Conservation (phyloP, 2,329 filamentous ascomycete genomes). For the Emergomyces pasteurianus region DNA sequence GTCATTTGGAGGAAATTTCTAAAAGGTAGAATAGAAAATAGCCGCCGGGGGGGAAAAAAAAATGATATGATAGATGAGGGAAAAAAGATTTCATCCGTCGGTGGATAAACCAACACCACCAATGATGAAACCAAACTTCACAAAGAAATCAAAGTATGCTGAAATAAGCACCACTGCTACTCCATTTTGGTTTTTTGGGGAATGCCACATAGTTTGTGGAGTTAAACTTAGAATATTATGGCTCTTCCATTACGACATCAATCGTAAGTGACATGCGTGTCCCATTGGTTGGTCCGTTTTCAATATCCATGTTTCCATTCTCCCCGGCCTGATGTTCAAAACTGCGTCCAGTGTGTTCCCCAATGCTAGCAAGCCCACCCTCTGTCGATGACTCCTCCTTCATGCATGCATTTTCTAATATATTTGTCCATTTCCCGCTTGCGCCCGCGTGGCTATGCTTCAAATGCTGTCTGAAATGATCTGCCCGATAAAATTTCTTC, state of each 20-base stretch:
- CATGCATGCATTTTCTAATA: constrained; percentile 95
- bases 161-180: not conserved
- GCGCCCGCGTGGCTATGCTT: constrained; percentile 96
- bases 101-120: not conserved
- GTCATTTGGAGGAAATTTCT: not conserved
- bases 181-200: not conserved
- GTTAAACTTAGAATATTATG: constrained; percentile 2
- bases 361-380: constrained; percentile 14
- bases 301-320: not conserved
- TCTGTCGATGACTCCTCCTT: constrained; percentile 54
- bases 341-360: constrained; percentile 12
- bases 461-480: constrained; percentile 95
- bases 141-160: not conserved
- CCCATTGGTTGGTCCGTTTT: constrained; percentile 3
- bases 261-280: constrained; percentile 12
- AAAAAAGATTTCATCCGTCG: not conserved
- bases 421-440: constrained; percentile 98
- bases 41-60: not conserved
- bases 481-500: constrained; percentile 95
- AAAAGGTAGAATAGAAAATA: not conserved
- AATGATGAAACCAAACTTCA: not conserved
- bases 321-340: constrained; percentile 3
- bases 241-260: constrained; percentile 14
- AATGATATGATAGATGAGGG: not conserved
- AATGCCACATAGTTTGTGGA: not conserved